Evolutionary conservation across 768 basidiomycete genomes (phyloP).

Genomic region (Kwoniella sp.): DNA sequence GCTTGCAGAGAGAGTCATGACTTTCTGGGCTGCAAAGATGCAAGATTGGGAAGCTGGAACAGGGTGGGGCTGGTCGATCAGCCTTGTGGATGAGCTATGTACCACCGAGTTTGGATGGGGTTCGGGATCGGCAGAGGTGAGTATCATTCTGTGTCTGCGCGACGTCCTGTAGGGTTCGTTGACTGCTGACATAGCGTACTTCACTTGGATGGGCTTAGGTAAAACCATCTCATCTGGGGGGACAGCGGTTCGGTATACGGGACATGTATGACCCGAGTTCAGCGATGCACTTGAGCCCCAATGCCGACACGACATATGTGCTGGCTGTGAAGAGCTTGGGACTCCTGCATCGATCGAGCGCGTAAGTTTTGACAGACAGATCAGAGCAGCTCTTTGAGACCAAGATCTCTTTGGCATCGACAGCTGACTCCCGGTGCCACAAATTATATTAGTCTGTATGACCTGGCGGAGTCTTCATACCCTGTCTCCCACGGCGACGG

Average conservation of each 20-base stretch:
- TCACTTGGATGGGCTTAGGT: not conserved
- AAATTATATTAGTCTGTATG: slow-evolving; percentile 38
- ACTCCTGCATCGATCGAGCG: slow-evolving; percentile 38
- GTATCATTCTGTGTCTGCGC: too few species aligned
- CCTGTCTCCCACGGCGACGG: slow-evolving; percentile 19
- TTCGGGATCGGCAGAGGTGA: slow-evolving; percentile 28
- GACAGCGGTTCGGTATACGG: slow-evolving; percentile 24
- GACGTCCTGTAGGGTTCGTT: too few species aligned
- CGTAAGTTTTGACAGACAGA: too few species aligned
- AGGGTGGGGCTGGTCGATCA: slow-evolving; percentile 49
- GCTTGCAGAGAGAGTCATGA: slow-evolving; percentile 44
- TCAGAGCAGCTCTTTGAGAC: too few species aligned
- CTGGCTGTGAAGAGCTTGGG: slow-evolving; percentile 42
- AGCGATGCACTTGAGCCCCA: slow-evolving; percentile 21
- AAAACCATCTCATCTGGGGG: not conserved
- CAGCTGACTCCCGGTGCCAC: too few species aligned
- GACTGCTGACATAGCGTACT: slow-evolving; percentile 1
- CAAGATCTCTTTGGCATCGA: too few species aligned
- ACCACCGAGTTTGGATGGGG: slow-evolving; percentile 49
- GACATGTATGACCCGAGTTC: slow-evolving; percentile 31
- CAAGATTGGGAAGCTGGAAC: slow-evolving; percentile 47
- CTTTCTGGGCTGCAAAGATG: slow-evolving; percentile 53
- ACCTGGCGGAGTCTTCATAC: slow-evolving; percentile 36
- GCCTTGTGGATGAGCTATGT: slow-evolving; percentile 42
- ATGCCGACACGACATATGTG: slow-evolving; percentile 36